phyloP scores from a whole-genome alignment of 2,329 filamentous ascomycete species.

The Fusarium nisikadoi region DNA sequence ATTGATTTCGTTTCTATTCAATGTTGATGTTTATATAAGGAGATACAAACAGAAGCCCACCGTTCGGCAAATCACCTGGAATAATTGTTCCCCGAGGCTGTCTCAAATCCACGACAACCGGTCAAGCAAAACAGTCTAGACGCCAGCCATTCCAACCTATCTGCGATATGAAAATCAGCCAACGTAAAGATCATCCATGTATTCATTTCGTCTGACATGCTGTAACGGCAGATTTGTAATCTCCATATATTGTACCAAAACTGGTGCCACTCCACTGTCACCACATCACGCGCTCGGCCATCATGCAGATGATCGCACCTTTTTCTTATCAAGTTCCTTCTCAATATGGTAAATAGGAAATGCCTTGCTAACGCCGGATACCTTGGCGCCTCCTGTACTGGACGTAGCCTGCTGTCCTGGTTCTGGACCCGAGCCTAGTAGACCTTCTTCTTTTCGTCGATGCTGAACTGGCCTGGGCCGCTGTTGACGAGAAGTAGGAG shows the following conservation, averaged over 20 bases:
- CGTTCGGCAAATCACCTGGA: not conserved
- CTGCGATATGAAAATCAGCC: constrained; percentile 1
- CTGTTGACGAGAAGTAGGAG: constrained; percentile 98
- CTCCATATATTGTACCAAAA: constrained; percentile 22
- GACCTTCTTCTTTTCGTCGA: constrained; percentile 99
- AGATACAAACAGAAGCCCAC: not conserved
- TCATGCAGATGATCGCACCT: constrained; percentile 11
- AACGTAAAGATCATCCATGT: constrained; percentile 29
- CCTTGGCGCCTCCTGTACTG: constrained; percentile 24
- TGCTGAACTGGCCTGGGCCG: constrained; percentile 95
- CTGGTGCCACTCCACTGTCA: constrained; percentile 15
- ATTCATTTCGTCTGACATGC: constrained; percentile 35
- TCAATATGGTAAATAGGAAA: constrained; percentile 34
- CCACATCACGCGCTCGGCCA: constrained; percentile 7
- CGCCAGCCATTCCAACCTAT: not conserved
- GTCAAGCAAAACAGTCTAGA: constrained; percentile 9
- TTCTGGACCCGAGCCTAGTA: constrained; percentile 68
- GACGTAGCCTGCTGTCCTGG: constrained; percentile 9
- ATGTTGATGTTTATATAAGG: not conserved
- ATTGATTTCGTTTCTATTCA: not conserved
- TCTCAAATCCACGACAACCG: not conserved
- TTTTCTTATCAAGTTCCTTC: constrained; percentile 33
- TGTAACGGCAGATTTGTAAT: constrained; percentile 30
- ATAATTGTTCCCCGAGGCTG: not conserved
- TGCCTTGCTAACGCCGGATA: constrained; percentile 38